Evolutionary conservation across 2,329 filamentous ascomycete genomes (phyloP), one percentile per base, ranked within the genome.

Genomic region (Diaporthe sp.): DNA sequence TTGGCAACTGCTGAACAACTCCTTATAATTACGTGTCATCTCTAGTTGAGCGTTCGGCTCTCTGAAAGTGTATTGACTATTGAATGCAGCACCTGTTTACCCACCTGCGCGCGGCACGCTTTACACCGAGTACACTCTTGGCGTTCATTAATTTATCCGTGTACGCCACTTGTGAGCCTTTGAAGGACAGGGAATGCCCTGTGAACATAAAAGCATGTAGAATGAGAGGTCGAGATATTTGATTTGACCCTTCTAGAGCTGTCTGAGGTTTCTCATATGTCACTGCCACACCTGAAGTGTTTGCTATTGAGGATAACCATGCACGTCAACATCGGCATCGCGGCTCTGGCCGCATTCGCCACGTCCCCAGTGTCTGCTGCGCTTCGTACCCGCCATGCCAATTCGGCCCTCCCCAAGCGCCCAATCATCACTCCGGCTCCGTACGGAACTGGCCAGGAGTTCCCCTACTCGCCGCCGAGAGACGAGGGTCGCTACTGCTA

Each of bases 401-500:
- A 2, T 7, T 54, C 47, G 30, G 28, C 64, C 47, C 64, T 68
- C n/a, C 64, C 64, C 13, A 40, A 28, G 33, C 64, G 64, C 15
- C 74, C 74, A 12, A 35, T 12, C 6, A 75, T 75, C 19, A 50
- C 45, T 15, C 22, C 74, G 25, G 72, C 33, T n/a, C 74, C 74
- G 4, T 68, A 69, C 28, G 70, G 28, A 3, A 73, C 70, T 28
- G 70, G 70, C 38, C n/a, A 64, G 35, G 30, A 66, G 1, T 42
- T 67, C 42, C 45, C 28, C 13, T 55, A 60, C 54, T 79, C 79
- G 45, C 66, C 77, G 22, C 40, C 75, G 30, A 75, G 79, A 55
- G 75, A 77, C 6, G 57, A 74, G 22, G 76, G 76, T 45, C 80
- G 79, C 76, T 77, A 78, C 10, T 81, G 80, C 74, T 76, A 77